These are phyloP conservation scores for Arthrobotrys sinensis DNA, from an alignment of 2,329 filamentous ascomycete species.

Conservation along the genomic window DNA sequence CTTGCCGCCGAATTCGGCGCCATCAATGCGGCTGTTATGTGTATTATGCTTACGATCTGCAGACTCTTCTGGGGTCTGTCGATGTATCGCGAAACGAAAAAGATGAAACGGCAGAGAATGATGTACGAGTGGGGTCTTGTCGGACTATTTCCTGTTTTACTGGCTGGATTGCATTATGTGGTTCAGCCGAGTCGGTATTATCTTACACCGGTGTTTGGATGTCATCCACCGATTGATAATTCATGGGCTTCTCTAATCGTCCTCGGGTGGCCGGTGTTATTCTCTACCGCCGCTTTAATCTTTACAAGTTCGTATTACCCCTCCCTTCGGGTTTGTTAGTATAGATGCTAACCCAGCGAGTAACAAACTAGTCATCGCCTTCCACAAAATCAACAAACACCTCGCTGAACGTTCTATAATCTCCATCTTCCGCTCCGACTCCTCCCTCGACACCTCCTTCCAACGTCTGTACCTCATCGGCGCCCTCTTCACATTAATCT, in stretches of 20 bases:
- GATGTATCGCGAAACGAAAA: slow-evolving; percentile 70
- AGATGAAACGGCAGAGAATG: slow-evolving; percentile 70
- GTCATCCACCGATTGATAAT: slow-evolving; percentile 71
- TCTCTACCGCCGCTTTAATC: slow-evolving; percentile 72
- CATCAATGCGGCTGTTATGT: slow-evolving; percentile 71
- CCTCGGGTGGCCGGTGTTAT: slow-evolving; percentile 73
- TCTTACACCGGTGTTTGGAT: slow-evolving; percentile 75
- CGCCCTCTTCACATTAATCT: slow-evolving; percentile 70
- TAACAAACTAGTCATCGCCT: slow-evolving; percentile 71
- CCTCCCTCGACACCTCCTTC: slow-evolving; percentile 75
- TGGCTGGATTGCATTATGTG: slow-evolving; percentile 74
- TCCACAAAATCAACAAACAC: slow-evolving; percentile 75
- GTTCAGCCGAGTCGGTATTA: slow-evolving; percentile 75
- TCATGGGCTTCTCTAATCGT: slow-evolving; percentile 75
- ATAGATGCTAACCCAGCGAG: slow-evolving; percentile 3
- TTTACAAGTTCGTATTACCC: slow-evolving; percentile 72
- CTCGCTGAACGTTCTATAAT: slow-evolving; percentile 74
- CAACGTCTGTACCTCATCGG: slow-evolving; percentile 75
- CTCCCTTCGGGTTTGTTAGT: neutral
- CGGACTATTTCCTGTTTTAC: slow-evolving; percentile 72
- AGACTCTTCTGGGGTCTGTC: slow-evolving; percentile 74
- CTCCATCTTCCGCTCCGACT: slow-evolving; percentile 70
- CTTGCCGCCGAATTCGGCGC: slow-evolving; percentile 71
- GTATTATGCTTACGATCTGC: slow-evolving; percentile 76
- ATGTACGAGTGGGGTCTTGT: slow-evolving; percentile 73